Base-by-base conservation (phyloP, 1,284 basidiomycete genomes). In the Exobasidium cylindrosporum region DNA sequence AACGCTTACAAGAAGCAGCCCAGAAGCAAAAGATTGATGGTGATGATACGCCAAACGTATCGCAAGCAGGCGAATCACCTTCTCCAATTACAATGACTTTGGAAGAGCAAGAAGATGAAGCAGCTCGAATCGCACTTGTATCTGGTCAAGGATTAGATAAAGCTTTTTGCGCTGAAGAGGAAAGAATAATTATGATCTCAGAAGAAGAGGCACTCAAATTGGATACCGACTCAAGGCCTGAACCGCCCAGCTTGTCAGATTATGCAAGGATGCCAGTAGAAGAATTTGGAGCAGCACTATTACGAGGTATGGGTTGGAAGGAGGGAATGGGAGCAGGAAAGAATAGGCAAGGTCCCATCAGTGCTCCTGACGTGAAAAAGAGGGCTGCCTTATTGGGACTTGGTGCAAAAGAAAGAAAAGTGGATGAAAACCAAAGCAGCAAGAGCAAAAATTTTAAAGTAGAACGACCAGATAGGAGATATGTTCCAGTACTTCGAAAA, bases 251-350 rank as follows among this genome's bases (percentile, higher is more conserved):
- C 0, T 81, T 92, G 10, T 88, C 90, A 0, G 95, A 95, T 81
- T 98, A 98, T 78, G 87, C 86, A 30, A 88, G 91, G 2, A 86
- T 97, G 0, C 95, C 95, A 0, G 88, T 99, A 23, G 88, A 89
- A 6, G 89, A 92, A 60, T 98, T 98, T 70, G 95, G 96, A 10
- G 88, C 90, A 4, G 95, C 95, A 4, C 85, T 98, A 74, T 84
- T 97, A 4, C 86, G 94, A 47, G 95, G 95, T 0, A 97, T 98
- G 95, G 95, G 94, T 2, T 97, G 93, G 92, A 89, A 89, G 62
- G 88, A 91, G 56, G 90, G 90, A 0, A 85, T 84, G 24, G 86
- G 88, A 0, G 89, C 88, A 2, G 78, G 78, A 0, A 72, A 78
- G 23, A 62, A 64, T 0, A 67, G 72, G 5, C 69, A 68, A 45